phyloP scores from a whole-genome alignment of 345 rosid genomes.

The Pugionium dolabratum region DNA sequence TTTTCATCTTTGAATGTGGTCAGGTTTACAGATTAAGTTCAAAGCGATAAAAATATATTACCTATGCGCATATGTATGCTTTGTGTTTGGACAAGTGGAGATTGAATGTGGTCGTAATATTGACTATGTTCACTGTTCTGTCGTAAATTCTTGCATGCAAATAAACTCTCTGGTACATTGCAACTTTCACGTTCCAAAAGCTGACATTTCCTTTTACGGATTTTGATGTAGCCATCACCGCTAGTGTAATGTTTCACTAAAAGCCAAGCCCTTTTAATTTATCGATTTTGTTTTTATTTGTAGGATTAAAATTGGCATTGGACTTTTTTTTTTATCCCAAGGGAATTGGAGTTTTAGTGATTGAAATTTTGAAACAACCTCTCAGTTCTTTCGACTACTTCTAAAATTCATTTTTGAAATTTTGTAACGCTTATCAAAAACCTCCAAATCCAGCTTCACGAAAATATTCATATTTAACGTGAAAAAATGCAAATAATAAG shows the following conservation, averaged over 20 bases:
- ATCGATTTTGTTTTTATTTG: neutral
- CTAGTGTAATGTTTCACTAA: constrained; percentile 6
- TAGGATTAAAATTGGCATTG: neutral
- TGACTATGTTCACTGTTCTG: constrained; percentile 28
- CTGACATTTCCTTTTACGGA: constrained; percentile 24
- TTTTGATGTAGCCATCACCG: constrained; percentile 4
- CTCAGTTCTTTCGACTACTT: neutral
- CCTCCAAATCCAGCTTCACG: neutral
- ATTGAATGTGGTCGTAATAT: constrained; percentile 32
- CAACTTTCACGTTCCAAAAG: constrained; percentile 32
- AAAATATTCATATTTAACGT: neutral
- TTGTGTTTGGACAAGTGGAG: constrained; percentile 27
- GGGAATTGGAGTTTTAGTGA: constrained; percentile 13
- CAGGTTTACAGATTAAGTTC: constrained; percentile 14
- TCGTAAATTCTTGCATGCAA: constrained; percentile 8
- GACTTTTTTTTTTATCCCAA: neutral
- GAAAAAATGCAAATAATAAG: neutral
- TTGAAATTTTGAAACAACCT: neutral
- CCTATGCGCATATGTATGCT: constrained; percentile 1
- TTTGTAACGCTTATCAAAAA: constrained; percentile 6
- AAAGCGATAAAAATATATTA: neutral
- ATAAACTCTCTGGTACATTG: neutral
- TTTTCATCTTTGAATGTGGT: constrained; percentile 30
- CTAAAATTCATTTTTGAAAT: neutral
- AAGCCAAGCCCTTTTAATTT: constrained; percentile 1